phyloP scores from a whole-genome alignment of 257 asterid genomes.

The Euphrasia confusa region DNA sequence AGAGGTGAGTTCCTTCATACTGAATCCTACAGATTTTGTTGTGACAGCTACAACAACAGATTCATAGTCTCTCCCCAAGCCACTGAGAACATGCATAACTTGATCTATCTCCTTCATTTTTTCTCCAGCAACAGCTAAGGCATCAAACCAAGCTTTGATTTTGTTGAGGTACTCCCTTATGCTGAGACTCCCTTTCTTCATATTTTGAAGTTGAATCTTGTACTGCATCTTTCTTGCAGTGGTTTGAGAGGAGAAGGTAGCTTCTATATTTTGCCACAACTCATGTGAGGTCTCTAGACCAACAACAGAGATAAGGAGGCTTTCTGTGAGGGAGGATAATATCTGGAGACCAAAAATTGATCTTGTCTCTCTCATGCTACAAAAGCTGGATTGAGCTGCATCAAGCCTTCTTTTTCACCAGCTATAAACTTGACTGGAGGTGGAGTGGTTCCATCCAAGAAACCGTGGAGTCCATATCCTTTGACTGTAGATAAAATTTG shows the following conservation, averaged over 20 bases:
- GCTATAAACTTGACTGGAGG: no score
- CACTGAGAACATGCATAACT: background rate
- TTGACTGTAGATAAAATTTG: no score
- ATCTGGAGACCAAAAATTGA: no score
- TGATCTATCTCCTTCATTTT: background rate
- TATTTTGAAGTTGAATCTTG: background rate
- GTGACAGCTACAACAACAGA: background rate
- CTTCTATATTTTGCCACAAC: background rate
- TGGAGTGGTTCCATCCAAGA: no score
- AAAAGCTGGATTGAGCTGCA: no score
- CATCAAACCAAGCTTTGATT: background rate
- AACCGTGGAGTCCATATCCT: no score
- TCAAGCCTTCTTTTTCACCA: no score
- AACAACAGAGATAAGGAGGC: background rate
- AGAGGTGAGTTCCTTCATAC: background rate
- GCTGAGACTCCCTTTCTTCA: background rate
- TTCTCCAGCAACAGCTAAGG: background rate
- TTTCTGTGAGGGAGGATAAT: no score
- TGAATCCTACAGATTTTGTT: background rate
- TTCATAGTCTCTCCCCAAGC: background rate
- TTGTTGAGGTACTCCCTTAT: background rate
- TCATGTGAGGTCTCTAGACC: background rate
- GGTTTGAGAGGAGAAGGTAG: background rate
- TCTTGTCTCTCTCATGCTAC: no score
- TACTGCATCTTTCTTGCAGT: background rate